phyloP scores from a whole-genome alignment of 257 asterid genomes.

The Scutellaria barbata region DNA sequence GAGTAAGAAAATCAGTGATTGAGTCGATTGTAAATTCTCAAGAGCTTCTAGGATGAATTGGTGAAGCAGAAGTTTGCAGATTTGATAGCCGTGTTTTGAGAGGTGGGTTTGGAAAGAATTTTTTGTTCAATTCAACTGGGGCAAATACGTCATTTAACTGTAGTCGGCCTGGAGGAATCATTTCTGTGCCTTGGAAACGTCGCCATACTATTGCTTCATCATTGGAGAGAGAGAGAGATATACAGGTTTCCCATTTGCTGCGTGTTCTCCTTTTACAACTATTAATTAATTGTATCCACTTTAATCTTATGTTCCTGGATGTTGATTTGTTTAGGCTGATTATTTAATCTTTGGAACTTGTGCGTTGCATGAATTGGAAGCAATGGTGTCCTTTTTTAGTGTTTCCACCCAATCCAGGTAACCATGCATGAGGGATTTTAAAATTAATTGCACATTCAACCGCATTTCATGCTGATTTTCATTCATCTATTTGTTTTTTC shows the following conservation, averaged over 20 bases:
- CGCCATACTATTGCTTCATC: slow-evolving; percentile 27
- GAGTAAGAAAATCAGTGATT: neutral
- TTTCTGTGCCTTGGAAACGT: slow-evolving; percentile 34
- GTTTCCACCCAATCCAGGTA: slow-evolving; percentile 54
- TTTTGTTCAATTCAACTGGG: slow-evolving; percentile 22
- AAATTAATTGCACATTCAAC: neutral
- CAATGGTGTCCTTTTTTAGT: slow-evolving; percentile 48
- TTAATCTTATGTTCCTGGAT: neutral
- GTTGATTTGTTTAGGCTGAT: slow-evolving; percentile 11
- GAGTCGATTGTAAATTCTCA: neutral
- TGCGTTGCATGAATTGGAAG: slow-evolving; percentile 12
- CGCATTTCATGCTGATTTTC: slow-evolving; percentile 9
- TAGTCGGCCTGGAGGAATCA: slow-evolving; percentile 37
- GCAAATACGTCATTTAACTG: slow-evolving; percentile 35
- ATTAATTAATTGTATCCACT: neutral
- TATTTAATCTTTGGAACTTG: neutral
- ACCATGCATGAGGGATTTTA: neutral
- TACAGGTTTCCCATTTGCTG: slow-evolving; percentile 20
- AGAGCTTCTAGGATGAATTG: slow-evolving; percentile 20
- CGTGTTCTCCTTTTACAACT: neutral
- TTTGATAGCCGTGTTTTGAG: neutral
- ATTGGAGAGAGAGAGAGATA: slow-evolving; percentile 22
- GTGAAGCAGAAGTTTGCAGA: slow-evolving; percentile 17
- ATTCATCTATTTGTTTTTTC: neutral
- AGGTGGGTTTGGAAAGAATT: neutral